Base-by-base conservation (phyloP, 1,284 basidiomycete genomes). In the Leccinum pallidistipes region DNA sequence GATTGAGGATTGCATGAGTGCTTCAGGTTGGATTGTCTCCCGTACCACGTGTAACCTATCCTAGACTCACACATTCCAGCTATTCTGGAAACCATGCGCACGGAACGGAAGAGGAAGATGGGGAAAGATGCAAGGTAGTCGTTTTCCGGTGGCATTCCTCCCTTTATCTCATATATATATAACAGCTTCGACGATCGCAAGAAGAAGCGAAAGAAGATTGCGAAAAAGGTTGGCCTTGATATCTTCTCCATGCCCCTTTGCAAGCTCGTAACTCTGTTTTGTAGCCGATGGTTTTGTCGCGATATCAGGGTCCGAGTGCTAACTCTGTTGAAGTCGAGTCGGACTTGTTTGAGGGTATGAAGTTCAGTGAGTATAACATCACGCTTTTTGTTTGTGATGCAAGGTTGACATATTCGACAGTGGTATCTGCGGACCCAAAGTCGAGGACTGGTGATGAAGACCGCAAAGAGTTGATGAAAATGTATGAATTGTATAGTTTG, bases 391-490 rank as follows among this genome's bases (percentile, higher is more conserved):
- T 49, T 18, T 12, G 36, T 3, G n/a, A 34, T 21, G 3, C 16
- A 49, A 18, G 10, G 43, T 12, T 45, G 18, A 45, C 43, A 7
- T 10, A 5, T 45, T 21, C 18, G 18, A 45, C 11, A 94, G 91
- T 91, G 71, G 88, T 95, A 6, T 82, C 88, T 49, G 87, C 90
- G 7, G 91, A 94, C 71, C 88, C 88, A 0, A 88, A 86, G 68
- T 88, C 87, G 10, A 81, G 77, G 66, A 87, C 83, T 0, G 86
- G 86, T 3, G 83, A 86, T n/a, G 77, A 86, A 57, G 88, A 92
- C 66, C 90, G 86, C 70, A 81, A 79, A 62, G 81, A 85, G 21
- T 69, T 92, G 5, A 81, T 87, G 68, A 87, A 81, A 74, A 68
- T 86, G 91, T 91, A 62, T 56, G 85, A 71, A 38, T 45, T 14